Conservation (phyloP, 1,139 yeast genomes). For the Yamadazyma pseudoaaseri region DNA sequence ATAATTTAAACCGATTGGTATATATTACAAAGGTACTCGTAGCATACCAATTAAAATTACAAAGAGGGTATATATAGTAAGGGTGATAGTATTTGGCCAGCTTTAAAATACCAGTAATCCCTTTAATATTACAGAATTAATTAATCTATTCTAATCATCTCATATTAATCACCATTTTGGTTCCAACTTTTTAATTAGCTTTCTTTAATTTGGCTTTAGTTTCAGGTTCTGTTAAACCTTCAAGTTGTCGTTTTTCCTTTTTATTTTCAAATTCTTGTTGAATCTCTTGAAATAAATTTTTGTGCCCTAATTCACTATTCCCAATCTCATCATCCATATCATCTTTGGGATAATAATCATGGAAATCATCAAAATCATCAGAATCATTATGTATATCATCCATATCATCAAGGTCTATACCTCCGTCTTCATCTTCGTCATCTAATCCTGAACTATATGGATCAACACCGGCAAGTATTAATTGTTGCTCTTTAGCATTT, state of each 20-base stretch:
- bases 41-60: not conserved
- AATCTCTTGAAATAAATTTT: constrained; percentile 19
- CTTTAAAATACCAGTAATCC: not conserved
- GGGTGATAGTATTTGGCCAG: not conserved
- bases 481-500: not conserved
- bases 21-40: no score
- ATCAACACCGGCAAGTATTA: not conserved
- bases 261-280: constrained; percentile 15
- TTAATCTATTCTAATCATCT: no score
- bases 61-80: not conserved
- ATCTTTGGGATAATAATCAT: not conserved
- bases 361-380: not conserved
- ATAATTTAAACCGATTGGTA: no score
- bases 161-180: no score
- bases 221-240: no score
- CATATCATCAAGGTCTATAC: no score
- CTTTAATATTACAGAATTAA: not conserved
- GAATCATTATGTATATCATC: not conserved
- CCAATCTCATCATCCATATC: no score
- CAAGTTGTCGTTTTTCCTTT: constrained; percentile 11
- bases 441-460: not conserved
- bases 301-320: constrained; percentile 8
- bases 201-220: no score
- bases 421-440: constrained; percentile 13
- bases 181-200: no score